A percentile compares a stretch with the other conserved stretches of the same genome.
Conservation (phyloP, 2,329 filamentous ascomycete genomes). For the Colletotrichum spinosum region DNA sequence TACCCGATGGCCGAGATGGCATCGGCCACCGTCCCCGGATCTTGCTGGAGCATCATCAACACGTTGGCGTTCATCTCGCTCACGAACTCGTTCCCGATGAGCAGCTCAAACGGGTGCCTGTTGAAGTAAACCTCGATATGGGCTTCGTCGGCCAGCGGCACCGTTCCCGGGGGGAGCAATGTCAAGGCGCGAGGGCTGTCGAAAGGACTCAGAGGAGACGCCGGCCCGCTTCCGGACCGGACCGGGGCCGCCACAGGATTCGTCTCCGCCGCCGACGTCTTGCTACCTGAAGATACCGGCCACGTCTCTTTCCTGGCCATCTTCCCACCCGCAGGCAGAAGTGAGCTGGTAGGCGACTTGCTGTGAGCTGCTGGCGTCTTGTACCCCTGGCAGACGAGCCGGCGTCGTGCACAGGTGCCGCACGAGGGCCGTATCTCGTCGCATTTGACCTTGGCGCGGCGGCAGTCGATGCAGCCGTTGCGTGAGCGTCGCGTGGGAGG, state of each 20-base stretch:
- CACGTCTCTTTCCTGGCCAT: background rate
- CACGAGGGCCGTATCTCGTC: constrained; percentile 45
- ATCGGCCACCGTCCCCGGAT: constrained; percentile 44
- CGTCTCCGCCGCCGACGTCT: too few relatives aligned
- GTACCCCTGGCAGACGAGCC: constrained; percentile 46
- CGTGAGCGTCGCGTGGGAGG: constrained; percentile 41
- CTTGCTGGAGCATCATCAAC: constrained; percentile 44
- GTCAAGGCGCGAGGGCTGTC: constrained; percentile 25
- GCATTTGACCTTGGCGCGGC: constrained; percentile 47
- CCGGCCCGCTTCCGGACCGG: background rate
- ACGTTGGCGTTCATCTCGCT: constrained; percentile 48
- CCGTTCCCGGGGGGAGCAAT: constrained; percentile 42
- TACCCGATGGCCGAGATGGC: constrained; percentile 45
- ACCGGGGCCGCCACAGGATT: background rate
- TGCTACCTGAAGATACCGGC: too few relatives aligned
- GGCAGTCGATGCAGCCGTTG: constrained; percentile 49
- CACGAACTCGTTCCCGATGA: constrained; percentile 46
- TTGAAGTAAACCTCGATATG: constrained; percentile 46
- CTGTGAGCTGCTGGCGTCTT: constrained; percentile 10
- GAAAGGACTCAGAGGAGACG: background rate
- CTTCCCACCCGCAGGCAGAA: too few relatives aligned
- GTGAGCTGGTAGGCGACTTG: too few relatives aligned
- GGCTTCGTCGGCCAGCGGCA: constrained; percentile 42
- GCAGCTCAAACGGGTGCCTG: constrained; percentile 44
- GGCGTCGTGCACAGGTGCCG: constrained; percentile 47